These are phyloP conservation scores for Calonectria pseudoturangicola DNA, from an alignment of 2,329 filamentous ascomycete species.

Conservation along the genomic window DNA sequence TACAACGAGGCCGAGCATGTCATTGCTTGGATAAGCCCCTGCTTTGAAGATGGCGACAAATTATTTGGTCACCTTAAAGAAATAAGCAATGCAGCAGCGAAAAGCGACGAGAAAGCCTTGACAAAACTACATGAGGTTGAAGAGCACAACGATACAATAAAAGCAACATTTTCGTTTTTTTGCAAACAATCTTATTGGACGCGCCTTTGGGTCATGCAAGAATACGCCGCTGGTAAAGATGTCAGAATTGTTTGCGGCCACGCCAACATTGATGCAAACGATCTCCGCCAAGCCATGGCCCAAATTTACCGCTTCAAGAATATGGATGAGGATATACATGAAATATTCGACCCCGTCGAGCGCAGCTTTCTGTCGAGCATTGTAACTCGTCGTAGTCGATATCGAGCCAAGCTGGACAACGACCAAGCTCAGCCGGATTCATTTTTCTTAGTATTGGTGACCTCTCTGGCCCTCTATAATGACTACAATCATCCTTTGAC, in stretches of 20 bases:
- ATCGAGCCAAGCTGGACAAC: neutral
- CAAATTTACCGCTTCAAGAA: neutral
- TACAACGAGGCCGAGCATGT: conserved; percentile 34
- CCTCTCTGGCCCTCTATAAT: conserved; percentile 32
- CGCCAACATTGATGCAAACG: conserved; percentile 23
- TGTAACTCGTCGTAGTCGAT: conserved; percentile 29
- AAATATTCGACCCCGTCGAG: neutral
- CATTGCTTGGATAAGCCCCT: conserved; percentile 34
- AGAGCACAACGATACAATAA: neutral
- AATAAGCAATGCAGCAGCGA: neutral
- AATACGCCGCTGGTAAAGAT: conserved; percentile 33
- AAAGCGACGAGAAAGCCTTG: conserved; percentile 3
- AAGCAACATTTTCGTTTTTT: conserved; percentile 25
- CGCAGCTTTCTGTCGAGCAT: conserved; percentile 39
- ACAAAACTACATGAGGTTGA: neutral
- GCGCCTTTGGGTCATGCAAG: conserved; percentile 47
- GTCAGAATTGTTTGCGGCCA: conserved; percentile 38
- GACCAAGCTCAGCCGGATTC: neutral
- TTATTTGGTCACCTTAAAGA: conserved; percentile 32
- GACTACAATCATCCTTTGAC: conserved; percentile 42
- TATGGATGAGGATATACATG: neutral
- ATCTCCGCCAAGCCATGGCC: neutral
- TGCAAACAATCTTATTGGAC: conserved; percentile 41
- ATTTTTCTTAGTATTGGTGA: conserved; percentile 35
- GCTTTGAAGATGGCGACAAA: conserved; percentile 13